Evolutionary conservation across 805 yeast species (phyloP), one percentile per base, ranked within the genome.

Genomic region (Naumovozyma castellii): DNA sequence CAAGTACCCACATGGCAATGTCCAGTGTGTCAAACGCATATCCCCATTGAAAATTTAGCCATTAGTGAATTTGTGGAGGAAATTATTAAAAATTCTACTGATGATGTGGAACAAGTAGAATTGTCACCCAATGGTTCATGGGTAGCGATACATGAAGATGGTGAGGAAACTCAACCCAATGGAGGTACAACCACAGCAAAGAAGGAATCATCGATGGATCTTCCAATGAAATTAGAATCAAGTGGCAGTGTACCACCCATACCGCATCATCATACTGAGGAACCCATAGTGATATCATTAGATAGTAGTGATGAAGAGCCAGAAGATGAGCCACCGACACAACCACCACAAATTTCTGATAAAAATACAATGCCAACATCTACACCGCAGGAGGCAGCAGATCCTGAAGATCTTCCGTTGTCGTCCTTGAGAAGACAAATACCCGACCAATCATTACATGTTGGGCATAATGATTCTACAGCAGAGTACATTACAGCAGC

Each of bases 1-100:
- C 90, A 82, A 54, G 75, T 83, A 0, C 82, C 95, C 0, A 75
- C 84, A 0, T 90, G 97, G 97, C 64, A 65, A 38, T 92, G 98
- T 54, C 96, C 97, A 0, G 70, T 85, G 3, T 92, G 98, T 56
- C 73, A 73, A 44, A 64, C 61, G 4, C 54, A 54, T 2, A 62
- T 85, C 2, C 61, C 66, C 2, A 64, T 78, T 13, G 71, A 71
- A 13, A 80, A 79, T 44, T 56, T 92, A 39, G 78, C 81, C 0
- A 65, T 87, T 0, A 86, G 84, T 47, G 95, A 84, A 44, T 90
- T 76, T 54, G 73, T 84, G 36, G 53, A 58, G 32, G 82, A 80
- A 12, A 76, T 90, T 36, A 53, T 90, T 16, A 54, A 67, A 1
- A 52, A 56, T 2, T 76, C 87, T 0, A 55, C 61, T 2, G 73